Conservation (phyloP, 441 rosid species). For the Raphanus hybrid region DNA sequence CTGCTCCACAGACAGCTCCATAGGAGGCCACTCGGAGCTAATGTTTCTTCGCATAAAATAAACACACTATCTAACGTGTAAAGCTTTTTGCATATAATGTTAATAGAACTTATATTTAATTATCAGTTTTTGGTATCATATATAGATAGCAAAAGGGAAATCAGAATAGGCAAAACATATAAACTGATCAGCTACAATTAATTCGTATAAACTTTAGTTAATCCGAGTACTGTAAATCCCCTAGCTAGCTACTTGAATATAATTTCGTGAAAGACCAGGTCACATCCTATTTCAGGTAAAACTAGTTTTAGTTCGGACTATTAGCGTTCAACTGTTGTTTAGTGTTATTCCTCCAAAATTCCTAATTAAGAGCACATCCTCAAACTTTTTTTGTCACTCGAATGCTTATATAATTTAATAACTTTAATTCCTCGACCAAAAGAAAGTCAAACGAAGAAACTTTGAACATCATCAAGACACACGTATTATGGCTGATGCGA, state of each 20-base stretch:
- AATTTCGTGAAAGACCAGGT: constrained; percentile 22
- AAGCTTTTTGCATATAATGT: background rate
- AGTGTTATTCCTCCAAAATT: constrained; percentile 32
- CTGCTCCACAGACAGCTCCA: background rate
- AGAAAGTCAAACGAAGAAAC: background rate
- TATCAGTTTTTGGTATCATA: background rate
- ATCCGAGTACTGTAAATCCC: background rate
- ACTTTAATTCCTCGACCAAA: background rate
- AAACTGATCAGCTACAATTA: background rate
- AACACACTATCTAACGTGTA: background rate
- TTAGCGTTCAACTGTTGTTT: constrained; percentile 21
- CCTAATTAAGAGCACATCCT: constrained; percentile 38
- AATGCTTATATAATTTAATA: constrained; percentile 22
- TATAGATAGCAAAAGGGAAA: background rate
- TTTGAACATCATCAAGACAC: constrained; percentile 8
- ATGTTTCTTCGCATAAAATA: background rate
- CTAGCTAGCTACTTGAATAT: constrained; percentile 21
- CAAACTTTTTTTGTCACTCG: constrained; percentile 3
- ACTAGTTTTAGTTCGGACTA: constrained; percentile 5
- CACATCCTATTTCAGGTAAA: constrained; percentile 32
- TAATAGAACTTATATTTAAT: background rate
- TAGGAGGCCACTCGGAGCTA: background rate
- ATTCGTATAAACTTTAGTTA: background rate
- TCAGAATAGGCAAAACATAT: background rate
- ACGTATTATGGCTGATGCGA: constrained; percentile 56